Percentiles rank a stretch among this genome's conserved stretches.
phyloP scores from a whole-genome alignment of 1,284 basidiomycete species.

The Cryptococcus sp. region DNA sequence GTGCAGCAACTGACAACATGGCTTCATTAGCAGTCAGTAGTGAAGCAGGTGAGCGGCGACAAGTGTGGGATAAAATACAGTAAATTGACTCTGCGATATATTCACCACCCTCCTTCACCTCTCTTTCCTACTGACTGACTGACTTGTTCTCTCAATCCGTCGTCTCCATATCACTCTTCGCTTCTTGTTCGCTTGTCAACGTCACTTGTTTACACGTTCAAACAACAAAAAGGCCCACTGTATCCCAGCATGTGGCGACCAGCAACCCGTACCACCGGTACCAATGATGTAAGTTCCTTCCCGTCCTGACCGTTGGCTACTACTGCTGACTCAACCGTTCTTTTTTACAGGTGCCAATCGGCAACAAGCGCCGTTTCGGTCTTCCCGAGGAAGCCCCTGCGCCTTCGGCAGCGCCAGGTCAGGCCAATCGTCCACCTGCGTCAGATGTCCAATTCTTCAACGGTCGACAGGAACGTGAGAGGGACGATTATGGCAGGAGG shows the following conservation, averaged over 20 bases:
- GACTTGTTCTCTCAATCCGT: not conserved
- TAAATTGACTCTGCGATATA: not conserved
- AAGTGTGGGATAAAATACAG: not conserved
- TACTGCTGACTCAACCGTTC: slow-evolving; percentile 19
- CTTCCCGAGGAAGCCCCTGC: slow-evolving; percentile 62
- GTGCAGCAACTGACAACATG: too few relatives aligned
- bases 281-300: slow-evolving; percentile 53
- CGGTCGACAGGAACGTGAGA: slow-evolving; percentile 31
- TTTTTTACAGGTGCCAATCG: slow-evolving; percentile 54
- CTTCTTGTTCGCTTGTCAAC: not conserved
- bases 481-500: slow-evolving; percentile 19
- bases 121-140: too few relatives aligned
- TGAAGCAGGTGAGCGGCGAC: not conserved
- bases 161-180: not conserved
- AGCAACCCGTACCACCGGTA: slow-evolving; percentile 59
- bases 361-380: slow-evolving; percentile 82
- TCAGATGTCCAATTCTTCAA: slow-evolving; percentile 49
- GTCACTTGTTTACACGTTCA: not conserved
- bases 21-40: not conserved
- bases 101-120: not conserved
- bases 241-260: slow-evolving; percentile 74
- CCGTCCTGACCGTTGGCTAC: not conserved
- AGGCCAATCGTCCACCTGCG: slow-evolving; percentile 37
- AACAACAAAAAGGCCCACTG: not conserved
- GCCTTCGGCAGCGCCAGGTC: slow-evolving; percentile 64